A percentile compares a stretch with the other conserved stretches of the same genome.
phyloP scores from a whole-genome alignment of 495 filamentous ascomycete genomes.

The Neurospora sp. region DNA sequence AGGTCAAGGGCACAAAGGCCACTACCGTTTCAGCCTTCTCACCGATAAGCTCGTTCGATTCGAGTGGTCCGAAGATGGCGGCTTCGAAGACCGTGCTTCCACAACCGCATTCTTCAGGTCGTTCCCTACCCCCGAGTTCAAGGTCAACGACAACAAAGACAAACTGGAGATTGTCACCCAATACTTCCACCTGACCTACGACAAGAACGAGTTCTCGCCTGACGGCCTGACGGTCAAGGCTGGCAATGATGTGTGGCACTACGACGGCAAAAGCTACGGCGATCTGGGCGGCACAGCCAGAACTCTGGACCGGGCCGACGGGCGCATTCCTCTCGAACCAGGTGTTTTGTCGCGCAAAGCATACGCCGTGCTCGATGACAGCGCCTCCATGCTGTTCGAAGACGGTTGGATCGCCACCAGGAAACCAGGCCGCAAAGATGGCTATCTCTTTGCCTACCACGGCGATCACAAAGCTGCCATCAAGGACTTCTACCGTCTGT shows the following conservation, averaged over 20 bases:
- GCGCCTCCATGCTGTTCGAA: conserved; percentile 45
- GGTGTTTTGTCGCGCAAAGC: conserved; percentile 40
- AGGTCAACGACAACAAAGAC: conserved; percentile 26
- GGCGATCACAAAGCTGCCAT: conserved; percentile 44
- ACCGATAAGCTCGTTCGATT: conserved; percentile 42
- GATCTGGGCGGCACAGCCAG: conserved; percentile 44
- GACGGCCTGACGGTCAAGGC: conserved; percentile 31
- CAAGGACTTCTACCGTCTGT: conserved; percentile 44
- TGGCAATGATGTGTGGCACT: conserved; percentile 34
- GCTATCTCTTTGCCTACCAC: conserved; percentile 49
- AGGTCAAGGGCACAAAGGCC: conserved; percentile 18
- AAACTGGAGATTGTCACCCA: conserved; percentile 40
- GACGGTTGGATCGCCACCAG: conserved; percentile 38
- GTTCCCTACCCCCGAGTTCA: conserved; percentile 38
- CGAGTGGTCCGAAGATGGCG: conserved; percentile 46
- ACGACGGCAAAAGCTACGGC: conserved; percentile 30
- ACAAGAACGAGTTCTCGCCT: conserved; percentile 39
- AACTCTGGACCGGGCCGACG: conserved; percentile 44
- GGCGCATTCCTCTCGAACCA: conserved; percentile 34
- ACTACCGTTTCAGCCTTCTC: conserved; percentile 48
- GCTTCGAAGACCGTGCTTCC: conserved; percentile 48
- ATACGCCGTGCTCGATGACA: conserved; percentile 43
- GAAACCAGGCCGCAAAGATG: conserved; percentile 38
- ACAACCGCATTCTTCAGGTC: conserved; percentile 44
- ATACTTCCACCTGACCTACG: conserved; percentile 41